Conservation (phyloP, 2,329 filamentous ascomycete species). For the Ilyonectria robusta region DNA sequence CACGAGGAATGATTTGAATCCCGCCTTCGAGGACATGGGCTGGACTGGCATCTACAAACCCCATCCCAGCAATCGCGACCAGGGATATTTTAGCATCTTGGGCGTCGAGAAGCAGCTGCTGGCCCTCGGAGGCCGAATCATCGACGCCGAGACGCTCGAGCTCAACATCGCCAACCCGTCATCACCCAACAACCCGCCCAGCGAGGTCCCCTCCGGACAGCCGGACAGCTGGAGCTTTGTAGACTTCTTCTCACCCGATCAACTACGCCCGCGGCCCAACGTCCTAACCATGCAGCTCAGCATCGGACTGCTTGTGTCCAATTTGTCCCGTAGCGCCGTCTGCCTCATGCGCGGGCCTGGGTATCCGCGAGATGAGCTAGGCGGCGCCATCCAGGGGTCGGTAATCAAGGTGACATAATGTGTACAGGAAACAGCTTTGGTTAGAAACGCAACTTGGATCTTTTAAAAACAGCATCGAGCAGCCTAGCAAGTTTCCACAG, state of each 20-base stretch:
- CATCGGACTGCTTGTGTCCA: slow-evolving; percentile 34
- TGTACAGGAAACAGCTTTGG: neutral
- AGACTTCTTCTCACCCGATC: slow-evolving; percentile 43
- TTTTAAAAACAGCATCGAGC: neutral
- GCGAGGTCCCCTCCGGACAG: slow-evolving; percentile 27
- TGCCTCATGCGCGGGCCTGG: slow-evolving; percentile 46
- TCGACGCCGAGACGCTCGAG: slow-evolving; percentile 44
- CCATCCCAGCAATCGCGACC: slow-evolving; percentile 15
- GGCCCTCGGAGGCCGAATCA: slow-evolving; percentile 40
- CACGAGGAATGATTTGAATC: slow-evolving; percentile 38
- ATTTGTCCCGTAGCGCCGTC: slow-evolving; percentile 36
- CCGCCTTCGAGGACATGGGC: slow-evolving; percentile 35
- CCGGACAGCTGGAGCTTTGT: slow-evolving; percentile 49
- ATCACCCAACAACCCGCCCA: slow-evolving; percentile 4
- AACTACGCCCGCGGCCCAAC: slow-evolving; percentile 26
- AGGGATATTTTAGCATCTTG: slow-evolving; percentile 40
- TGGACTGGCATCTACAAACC: slow-evolving; percentile 39
- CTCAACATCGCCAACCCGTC: slow-evolving; percentile 36
- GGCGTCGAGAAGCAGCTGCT: slow-evolving; percentile 47
- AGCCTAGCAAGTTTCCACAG: slow-evolving; percentile 10
- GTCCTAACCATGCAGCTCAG: slow-evolving; percentile 38
- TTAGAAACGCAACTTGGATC: neutral
- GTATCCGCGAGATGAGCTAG: slow-evolving; percentile 44
- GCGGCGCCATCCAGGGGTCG: slow-evolving; percentile 45
- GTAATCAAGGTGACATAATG: slow-evolving; percentile 29